Base-by-base conservation (phyloP, 352 stramenopile genomes). In the Phytophthora ramorum region DNA sequence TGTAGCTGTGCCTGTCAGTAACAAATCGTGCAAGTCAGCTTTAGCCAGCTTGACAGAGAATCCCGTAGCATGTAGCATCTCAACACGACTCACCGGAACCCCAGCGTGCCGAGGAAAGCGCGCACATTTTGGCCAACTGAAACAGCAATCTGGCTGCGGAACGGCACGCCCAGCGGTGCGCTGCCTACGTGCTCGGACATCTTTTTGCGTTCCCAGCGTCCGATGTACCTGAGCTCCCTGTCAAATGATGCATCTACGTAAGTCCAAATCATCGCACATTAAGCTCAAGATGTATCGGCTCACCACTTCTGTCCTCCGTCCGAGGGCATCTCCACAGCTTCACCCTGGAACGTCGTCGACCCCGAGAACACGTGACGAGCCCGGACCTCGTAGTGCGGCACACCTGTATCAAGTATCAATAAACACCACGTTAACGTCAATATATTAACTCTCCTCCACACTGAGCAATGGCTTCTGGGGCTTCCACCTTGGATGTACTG, bases 161-260 rank as follows among this genome's bases (percentile, higher is more conserved):
- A 95, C 28, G 87, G 84, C 32, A 95, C 87, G 17, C 80, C 83
- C 4, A 91, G 38, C 20, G 84, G 80, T 37, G 79, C 71, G 24
- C 67, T 83, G 16, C 79, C 76, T 6, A 85, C 83, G 44, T 92
- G 86, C 35, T 95, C 87, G 12, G 85, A 92, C 78, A 93, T 85
- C 44, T 95, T 95, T 60, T 95, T 95, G 28, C 85, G 82, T 63
- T 95, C 87, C 87, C 87, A 95, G 28, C 87, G 83, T 4, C 87
- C 87, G 50, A 95, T 90, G 70, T 95, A 93, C 13, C 87, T 69
- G 54, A 95, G 64, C 51, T 95, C 87, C 87, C 84, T 93, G 51
- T 4, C 19, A 50, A 43, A 50, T 14, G 7, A 41, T 47, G 43
- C 24, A 58, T 9, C 24, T 35, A 35, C 17, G 38, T 57, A 26